Evolutionary conservation across 805 yeast genomes (phyloP), one percentile per base, ranked within the genome.

Genomic region (Metschnikowia rubicola): DNA sequence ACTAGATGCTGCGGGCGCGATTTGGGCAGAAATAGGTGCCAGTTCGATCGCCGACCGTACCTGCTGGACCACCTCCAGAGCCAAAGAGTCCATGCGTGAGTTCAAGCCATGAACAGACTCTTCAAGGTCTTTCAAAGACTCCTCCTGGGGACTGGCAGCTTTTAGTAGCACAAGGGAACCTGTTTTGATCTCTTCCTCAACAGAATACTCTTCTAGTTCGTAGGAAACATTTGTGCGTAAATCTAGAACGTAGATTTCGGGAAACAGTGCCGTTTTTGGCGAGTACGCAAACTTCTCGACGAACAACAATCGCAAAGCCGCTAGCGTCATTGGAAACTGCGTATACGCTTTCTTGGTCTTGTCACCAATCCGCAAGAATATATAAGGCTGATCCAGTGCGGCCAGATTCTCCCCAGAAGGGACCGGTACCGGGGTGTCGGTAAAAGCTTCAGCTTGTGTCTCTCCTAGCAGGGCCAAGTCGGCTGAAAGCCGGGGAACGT

Each of bases 281-380:
- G 92, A 78, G 62, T 85, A 89, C 2, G 92, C 88, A 68, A 90
- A 91, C 56, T 82, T 87, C 58, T 92, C 96, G 6, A 91, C 87
- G 60, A 92, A 92, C 21, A 87, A 67, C 1, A 89, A 72, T 38
- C 94, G 74, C 32, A 86, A 58, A 2, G 82, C 72, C 3, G 83
- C 76, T 39, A 77, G 59, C 0, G 83, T 66, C 3, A 79, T 64
- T 1, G 83, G 83, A 11, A 71, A 56, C 31, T 63, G 63, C 2
- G 78, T 59, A 2, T 58, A 56, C 1, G 77, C 78, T 55, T 81
- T 84, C 60, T 81, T 85, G 1, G 84, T 82, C 47, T 72, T 68
- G 12, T 73, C 77, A 10, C 73, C 74, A 10, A 80, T 59, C 47
- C 74, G 77, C 48, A 86, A 65, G 54, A 74, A 86, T 0, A 84